Evolutionary conservation across 176 grass and related monocot genomes (phyloP).

Genomic region (Triticum monococcum): DNA sequence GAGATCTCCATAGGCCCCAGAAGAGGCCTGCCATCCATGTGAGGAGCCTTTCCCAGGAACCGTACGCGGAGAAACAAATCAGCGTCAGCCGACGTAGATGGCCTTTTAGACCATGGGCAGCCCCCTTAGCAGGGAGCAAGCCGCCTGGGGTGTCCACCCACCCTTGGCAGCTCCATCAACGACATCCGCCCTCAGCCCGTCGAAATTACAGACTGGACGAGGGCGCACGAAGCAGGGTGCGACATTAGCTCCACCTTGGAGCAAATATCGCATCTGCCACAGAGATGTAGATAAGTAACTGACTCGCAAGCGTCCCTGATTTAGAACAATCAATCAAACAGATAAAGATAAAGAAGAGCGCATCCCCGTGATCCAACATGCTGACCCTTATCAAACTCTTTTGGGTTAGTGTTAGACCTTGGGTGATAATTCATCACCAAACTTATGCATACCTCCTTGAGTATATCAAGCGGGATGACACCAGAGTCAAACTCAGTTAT

Average conservation of each 20-base stretch:
- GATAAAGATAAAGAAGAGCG: slow-evolving; percentile 45
- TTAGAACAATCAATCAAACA: slow-evolving; percentile 47
- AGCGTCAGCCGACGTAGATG: slow-evolving; percentile 35
- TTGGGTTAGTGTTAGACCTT: slow-evolving; percentile 41
- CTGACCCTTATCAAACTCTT: slow-evolving; percentile 13
- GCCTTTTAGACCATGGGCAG: slow-evolving; percentile 53
- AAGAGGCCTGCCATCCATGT: slow-evolving; percentile 41
- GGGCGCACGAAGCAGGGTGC: slow-evolving; percentile 61
- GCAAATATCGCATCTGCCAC: slow-evolving; percentile 99
- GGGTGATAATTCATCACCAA: slow-evolving; percentile 16
- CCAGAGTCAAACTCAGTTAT: slow-evolving; percentile 81
- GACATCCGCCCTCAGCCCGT: slow-evolving; percentile 45
- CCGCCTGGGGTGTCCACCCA: slow-evolving; percentile 32
- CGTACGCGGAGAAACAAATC: slow-evolving; percentile 31
- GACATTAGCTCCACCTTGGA: slow-evolving; percentile 97
- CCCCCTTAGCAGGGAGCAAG: slow-evolving; percentile 24
- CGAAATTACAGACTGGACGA: slow-evolving; percentile 34
- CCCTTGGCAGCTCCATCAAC: slow-evolving; percentile 57
- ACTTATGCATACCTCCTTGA: slow-evolving; percentile 81
- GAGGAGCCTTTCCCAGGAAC: slow-evolving; percentile 36
- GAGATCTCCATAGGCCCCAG: slow-evolving; percentile 44
- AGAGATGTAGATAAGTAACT: slow-evolving; percentile 69
- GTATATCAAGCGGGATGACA: slow-evolving; percentile 68
- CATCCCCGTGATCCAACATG: slow-evolving; percentile 3
- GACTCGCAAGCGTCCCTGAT: slow-evolving; percentile 45